Conservation (phyloP, 371 early-diverging fungal species). For the Mucor lusitanicus region DNA sequence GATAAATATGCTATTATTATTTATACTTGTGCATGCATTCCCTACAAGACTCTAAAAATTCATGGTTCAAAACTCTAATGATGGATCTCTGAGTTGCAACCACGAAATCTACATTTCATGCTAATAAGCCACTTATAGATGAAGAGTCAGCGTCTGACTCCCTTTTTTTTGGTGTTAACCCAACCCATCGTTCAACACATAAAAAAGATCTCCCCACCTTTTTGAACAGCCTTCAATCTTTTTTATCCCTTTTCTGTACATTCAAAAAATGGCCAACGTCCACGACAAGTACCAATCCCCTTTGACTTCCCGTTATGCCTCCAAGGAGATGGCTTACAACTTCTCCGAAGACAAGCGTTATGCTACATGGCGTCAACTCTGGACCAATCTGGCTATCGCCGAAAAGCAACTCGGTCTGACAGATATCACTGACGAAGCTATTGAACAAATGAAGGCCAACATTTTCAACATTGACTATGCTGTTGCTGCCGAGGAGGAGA, state of each 20-base stretch:
- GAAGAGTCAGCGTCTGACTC: conserved; percentile 16
- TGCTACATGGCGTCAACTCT: conserved; percentile 93
- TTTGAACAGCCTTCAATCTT: not conserved
- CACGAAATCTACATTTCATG: conserved; percentile 1
- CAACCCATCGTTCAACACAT: not conserved
- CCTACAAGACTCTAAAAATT: too few relatives aligned
- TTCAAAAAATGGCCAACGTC: conserved; percentile 14
- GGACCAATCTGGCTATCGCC: conserved; percentile 92
- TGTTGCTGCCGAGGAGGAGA: conserved; percentile 91
- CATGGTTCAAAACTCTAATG: too few relatives aligned
- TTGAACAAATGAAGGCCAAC: conserved; percentile 86
- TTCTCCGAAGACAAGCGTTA: conserved; percentile 95
- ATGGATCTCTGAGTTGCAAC: too few relatives aligned
- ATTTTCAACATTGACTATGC: conserved; percentile 88
- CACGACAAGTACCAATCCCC: conserved; percentile 90
- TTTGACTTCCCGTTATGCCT: conserved; percentile 95
- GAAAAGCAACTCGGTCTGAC: conserved; percentile 89
- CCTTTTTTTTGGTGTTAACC: not conserved
- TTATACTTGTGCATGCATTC: too few relatives aligned
- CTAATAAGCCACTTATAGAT: conserved; percentile 17
- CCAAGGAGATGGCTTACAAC: conserved; percentile 95
- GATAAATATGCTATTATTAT: too few relatives aligned
- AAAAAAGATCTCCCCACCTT: conserved; percentile 1
- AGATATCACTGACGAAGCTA: conserved; percentile 86
- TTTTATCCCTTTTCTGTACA: not conserved